These are phyloP conservation scores for Detonula confervacea DNA, from an alignment of 352 stramenopile species.

Conservation along the genomic window DNA sequence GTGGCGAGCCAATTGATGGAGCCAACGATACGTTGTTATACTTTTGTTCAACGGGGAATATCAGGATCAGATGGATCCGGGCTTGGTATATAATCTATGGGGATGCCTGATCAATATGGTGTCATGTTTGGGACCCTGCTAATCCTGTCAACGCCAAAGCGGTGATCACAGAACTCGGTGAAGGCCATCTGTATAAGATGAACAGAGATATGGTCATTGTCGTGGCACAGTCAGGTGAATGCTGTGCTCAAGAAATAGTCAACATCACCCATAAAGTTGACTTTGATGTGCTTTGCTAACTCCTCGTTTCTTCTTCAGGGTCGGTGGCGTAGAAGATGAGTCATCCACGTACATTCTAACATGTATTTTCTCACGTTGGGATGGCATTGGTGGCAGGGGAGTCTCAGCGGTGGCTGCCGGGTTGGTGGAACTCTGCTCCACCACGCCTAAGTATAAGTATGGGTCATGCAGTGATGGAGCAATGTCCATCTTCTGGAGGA, in stretches of 20 bases:
- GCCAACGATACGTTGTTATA: conserved; percentile 7
- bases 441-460: too few species aligned
- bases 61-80: neutral
- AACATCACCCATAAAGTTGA: too few species aligned
- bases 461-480: conserved; percentile 17
- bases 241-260: conserved; percentile 21
- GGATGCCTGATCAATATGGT: conserved; percentile 25
- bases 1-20: too few species aligned
- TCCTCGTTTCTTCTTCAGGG: conserved; percentile 1
- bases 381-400: conserved; percentile 7
- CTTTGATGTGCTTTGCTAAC: neutral
- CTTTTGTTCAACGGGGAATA: neutral
- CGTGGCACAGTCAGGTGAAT: conserved; percentile 9
- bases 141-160: conserved; percentile 14
- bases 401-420: too few species aligned
- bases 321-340: conserved; percentile 9
- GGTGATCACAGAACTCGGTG: conserved; percentile 1
- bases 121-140: too few species aligned
- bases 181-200: conserved; percentile 29
- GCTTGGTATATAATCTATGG: conserved; percentile 24
- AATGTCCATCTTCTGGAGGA: conserved; percentile 11
- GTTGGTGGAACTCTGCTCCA: too few species aligned
- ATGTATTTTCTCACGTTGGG: too few species aligned
- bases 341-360: conserved; percentile 15
- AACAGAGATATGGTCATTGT: conserved; percentile 9